phyloP scores from a whole-genome alignment of 1,284 basidiomycete genomes.

The Malassezia pachydermatis region DNA sequence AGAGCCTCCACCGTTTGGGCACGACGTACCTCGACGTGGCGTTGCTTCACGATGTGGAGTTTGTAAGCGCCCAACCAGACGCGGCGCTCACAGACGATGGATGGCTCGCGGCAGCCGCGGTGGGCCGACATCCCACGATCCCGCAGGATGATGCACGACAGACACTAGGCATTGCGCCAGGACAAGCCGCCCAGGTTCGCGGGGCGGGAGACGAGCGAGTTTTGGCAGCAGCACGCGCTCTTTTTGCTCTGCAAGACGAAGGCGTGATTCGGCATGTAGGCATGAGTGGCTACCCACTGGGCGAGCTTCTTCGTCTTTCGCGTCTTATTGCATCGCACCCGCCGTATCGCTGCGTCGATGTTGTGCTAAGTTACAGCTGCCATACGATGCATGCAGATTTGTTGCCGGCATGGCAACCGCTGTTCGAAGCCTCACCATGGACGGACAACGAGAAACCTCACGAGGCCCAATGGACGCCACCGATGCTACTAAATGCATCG shows the following conservation, averaged over 20 bases:
- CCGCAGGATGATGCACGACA: constrained; percentile 25
- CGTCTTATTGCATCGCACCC: constrained; percentile 55
- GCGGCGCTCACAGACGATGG: constrained; percentile 45
- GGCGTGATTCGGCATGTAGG: constrained; percentile 72
- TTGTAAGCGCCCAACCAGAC: constrained; percentile 55
- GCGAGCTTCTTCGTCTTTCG: constrained; percentile 71
- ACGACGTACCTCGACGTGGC: constrained; percentile 53
- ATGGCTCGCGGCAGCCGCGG: constrained; percentile 9
- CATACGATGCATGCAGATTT: constrained; percentile 42
- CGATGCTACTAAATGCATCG: constrained; percentile 69
- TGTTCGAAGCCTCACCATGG: constrained; percentile 24
- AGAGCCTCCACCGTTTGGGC: constrained; percentile 63
- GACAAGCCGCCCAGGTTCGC: constrained; percentile 56
- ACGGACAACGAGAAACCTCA: not conserved
- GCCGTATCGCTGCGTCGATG: constrained; percentile 45
- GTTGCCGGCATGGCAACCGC: constrained; percentile 25
- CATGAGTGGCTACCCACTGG: constrained; percentile 81
- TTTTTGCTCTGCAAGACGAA: constrained; percentile 65
- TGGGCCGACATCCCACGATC: constrained; percentile 8
- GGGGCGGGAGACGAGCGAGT: constrained; percentile 72
- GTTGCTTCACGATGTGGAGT: constrained; percentile 84
- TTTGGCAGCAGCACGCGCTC: constrained; percentile 62
- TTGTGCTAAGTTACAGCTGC: constrained; percentile 41
- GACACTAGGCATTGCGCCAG: constrained; percentile 45
- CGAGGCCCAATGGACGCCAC: constrained; percentile 26